These are phyloP conservation scores for Gossypium trilobum DNA, from an alignment of 441 rosid species.

Conservation along the genomic window DNA sequence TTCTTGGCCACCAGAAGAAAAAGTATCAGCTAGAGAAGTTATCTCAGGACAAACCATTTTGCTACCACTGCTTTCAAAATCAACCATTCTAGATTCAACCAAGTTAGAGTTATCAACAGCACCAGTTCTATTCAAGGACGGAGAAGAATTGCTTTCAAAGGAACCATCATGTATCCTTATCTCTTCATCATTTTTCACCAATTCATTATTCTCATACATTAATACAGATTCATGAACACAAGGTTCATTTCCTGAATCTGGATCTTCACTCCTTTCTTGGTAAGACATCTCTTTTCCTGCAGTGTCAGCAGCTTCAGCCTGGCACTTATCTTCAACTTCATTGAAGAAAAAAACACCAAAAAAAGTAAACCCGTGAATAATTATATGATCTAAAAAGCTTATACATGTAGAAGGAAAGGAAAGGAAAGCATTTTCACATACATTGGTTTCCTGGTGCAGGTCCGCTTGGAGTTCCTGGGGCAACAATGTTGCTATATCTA, in stretches of 20 bases:
- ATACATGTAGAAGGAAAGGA: not conserved
- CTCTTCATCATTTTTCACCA: constrained; percentile 7
- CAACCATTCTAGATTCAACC: constrained; percentile 3
- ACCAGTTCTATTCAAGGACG: not conserved
- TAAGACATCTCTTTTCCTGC: no score
- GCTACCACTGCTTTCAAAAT: not conserved
- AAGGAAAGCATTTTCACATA: not conserved
- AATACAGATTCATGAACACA: not conserved
- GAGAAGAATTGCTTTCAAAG: constrained; percentile 2
- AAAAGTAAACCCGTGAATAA: not conserved
- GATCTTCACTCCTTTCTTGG: not conserved
- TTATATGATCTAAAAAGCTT: not conserved
- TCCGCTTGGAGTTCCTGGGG: not conserved
- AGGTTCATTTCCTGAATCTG: not conserved
- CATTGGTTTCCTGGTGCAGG: not conserved
- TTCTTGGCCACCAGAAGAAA: constrained; percentile 12
- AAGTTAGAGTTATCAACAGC: constrained; percentile 9
- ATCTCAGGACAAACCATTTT: not conserved
- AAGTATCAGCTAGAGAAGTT: not conserved
- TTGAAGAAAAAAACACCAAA: not conserved
- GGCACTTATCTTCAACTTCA: not conserved
- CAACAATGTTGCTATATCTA: not conserved
- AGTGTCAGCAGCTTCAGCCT: not conserved
- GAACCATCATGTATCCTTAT: constrained; percentile 9
- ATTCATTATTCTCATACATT: not conserved